Conservation (phyloP, 2,329 filamentous ascomycete genomes). For the Grosmannia penicillata region DNA sequence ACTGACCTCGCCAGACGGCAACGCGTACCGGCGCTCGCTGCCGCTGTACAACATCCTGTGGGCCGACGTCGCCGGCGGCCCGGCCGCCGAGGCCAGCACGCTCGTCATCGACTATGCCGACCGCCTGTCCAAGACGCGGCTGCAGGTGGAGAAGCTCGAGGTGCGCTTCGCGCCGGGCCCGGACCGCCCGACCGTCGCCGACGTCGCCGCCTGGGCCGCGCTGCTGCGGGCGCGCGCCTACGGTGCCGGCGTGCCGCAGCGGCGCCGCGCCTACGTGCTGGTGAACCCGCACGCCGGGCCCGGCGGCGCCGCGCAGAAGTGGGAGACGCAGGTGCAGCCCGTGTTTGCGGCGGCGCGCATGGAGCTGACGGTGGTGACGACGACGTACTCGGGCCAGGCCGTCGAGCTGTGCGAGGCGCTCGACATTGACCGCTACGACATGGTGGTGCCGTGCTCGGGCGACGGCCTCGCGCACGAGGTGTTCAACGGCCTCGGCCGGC, state of each 20-base stretch:
- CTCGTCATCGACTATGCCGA: constrained; percentile 62
- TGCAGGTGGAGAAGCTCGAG: background rate
- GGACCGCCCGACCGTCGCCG: constrained; percentile 20
- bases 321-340: constrained; percentile 61
- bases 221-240: constrained; percentile 60
- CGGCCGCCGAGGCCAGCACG: constrained; percentile 22
- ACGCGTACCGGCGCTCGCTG: constrained; percentile 25
- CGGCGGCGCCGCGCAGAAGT: constrained; percentile 58
- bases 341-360: constrained; percentile 73
- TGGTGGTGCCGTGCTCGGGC: constrained; percentile 77
- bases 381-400: constrained; percentile 61
- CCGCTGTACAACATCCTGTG: constrained; percentile 75
- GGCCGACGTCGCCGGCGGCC: constrained; percentile 40
- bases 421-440: constrained; percentile 69
- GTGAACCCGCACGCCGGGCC: constrained; percentile 87
- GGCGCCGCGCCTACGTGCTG: constrained; percentile 71
- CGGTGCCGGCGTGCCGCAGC: constrained; percentile 41
- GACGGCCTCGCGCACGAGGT: constrained; percentile 88
- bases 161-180: constrained; percentile 8
- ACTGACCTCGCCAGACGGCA: background rate
- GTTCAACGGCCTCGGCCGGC: constrained; percentile 78
- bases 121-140: constrained; percentile 37
- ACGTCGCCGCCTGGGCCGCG: constrained; percentile 44
- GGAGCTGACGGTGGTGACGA: constrained; percentile 57
- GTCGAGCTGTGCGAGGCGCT: constrained; percentile 59